Percentiles rank a stretch among this genome's conserved stretches.
These are phyloP conservation scores for Salvia hispanica DNA, from an alignment of 257 asterid species.

Conservation along the genomic window DNA sequence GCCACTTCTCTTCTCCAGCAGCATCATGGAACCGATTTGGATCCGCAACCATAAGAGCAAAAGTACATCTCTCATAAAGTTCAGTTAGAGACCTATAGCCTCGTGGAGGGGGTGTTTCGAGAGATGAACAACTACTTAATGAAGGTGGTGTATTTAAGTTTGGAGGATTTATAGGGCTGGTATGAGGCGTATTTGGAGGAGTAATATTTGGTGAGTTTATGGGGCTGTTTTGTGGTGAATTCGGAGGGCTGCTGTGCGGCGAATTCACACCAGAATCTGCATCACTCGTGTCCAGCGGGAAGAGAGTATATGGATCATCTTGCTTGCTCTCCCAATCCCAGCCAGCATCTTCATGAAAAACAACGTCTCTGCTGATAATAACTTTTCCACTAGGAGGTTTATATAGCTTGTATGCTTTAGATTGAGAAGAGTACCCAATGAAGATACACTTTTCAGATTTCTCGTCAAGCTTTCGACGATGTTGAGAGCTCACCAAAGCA, in stretches of 20 bases:
- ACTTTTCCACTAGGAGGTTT: too few species aligned
- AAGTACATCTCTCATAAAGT: not conserved
- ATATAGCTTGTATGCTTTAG: too few species aligned
- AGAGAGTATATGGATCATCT: not conserved
- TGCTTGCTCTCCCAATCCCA: conserved; percentile 16
- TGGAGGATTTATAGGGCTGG: not conserved
- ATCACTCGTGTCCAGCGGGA: not conserved
- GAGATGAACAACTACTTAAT: not conserved
- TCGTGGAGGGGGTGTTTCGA: not conserved
- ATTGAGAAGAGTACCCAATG: too few species aligned
- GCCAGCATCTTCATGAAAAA: conserved; percentile 5
- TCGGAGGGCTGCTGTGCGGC: not conserved
- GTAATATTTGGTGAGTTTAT: not conserved
- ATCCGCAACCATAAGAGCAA: conserved; percentile 2
- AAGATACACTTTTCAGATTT: too few species aligned
- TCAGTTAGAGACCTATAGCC: not conserved
- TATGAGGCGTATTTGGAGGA: not conserved
- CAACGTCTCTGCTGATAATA: too few species aligned
- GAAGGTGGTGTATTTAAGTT: not conserved
- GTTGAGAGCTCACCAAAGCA: not conserved
- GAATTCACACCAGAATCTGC: not conserved
- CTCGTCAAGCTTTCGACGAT: too few species aligned
- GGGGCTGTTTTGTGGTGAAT: not conserved
- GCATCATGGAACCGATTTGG: conserved; percentile 7
- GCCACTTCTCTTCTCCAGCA: conserved; percentile 1